These are phyloP conservation scores for Kockovaella imperatae DNA, from an alignment of 768 basidiomycete genomes.

Conservation along the genomic window DNA sequence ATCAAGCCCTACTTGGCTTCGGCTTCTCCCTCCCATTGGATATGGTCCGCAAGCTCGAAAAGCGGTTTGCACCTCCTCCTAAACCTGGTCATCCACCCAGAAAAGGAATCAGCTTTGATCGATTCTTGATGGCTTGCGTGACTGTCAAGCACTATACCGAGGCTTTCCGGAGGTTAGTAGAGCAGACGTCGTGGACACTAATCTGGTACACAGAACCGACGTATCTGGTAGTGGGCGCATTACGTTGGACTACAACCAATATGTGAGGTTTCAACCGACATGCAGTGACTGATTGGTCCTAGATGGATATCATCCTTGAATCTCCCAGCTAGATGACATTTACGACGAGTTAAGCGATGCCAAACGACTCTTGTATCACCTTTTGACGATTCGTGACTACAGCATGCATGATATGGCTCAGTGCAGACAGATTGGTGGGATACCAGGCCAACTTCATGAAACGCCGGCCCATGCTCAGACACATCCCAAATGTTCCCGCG, in stretches of 20 bases:
- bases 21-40: slow-evolving; percentile 41
- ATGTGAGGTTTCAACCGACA: slow-evolving; percentile 23
- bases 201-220: slow-evolving; percentile 23
- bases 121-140: slow-evolving; percentile 46
- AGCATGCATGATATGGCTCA: too few species aligned
- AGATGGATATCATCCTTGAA: slow-evolving; percentile 43
- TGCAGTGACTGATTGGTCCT: background rate
- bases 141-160: slow-evolving; percentile 46
- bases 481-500: too few species aligned
- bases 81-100: slow-evolving; percentile 4
- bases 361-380: too few species aligned
- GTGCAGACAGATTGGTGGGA: too few species aligned
- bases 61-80: slow-evolving; percentile 39
- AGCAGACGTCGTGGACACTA: background rate
- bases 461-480: too few species aligned
- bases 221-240: slow-evolving; percentile 28
- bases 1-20: slow-evolving; percentile 41
- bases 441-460: too few species aligned
- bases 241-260: slow-evolving; percentile 42
- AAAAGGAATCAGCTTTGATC: slow-evolving; percentile 41
- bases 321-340: slow-evolving; percentile 37
- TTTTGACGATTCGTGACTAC: too few species aligned
- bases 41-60: slow-evolving; percentile 42
- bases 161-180: slow-evolving; percentile 38
- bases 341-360: too few species aligned